Conservation (phyloP, 768 basidiomycete species). For the Russula sp. region DNA sequence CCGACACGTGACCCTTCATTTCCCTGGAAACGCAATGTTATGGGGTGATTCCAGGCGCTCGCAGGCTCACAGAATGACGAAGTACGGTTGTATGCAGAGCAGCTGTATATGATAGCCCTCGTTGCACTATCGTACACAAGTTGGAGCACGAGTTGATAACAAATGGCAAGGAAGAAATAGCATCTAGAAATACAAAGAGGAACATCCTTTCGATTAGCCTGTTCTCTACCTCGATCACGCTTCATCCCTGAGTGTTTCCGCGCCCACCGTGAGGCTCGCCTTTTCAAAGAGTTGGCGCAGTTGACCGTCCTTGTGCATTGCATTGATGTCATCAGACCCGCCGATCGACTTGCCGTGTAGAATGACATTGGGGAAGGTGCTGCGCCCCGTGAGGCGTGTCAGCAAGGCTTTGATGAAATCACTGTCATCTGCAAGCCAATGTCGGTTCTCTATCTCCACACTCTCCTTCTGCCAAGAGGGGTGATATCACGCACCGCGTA, state of each 20-base stretch:
- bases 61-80: too few species aligned
- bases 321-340: slow-evolving; percentile 59
- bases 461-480: neutral
- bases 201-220: neutral
- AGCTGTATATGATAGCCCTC: neutral
- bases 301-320: slow-evolving; percentile 48
- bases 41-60: too few species aligned
- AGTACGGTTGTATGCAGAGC: too few species aligned
- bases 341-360: slow-evolving; percentile 61
- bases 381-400: slow-evolving; percentile 58
- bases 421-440: slow-evolving; percentile 50
- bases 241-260: slow-evolving; percentile 4
- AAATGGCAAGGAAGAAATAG: neutral
- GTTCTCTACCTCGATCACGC: neutral
- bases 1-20: too few species aligned
- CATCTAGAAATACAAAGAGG: slow-evolving; percentile 12
- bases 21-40: too few species aligned
- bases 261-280: slow-evolving; percentile 40
- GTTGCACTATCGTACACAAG: neutral
- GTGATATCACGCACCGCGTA: slow-evolving; percentile 48
- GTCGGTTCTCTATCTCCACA: neutral
- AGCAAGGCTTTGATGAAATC: slow-evolving; percentile 63
- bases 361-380: slow-evolving; percentile 76
- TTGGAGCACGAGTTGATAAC: neutral
- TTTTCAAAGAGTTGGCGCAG: slow-evolving; percentile 48